These are phyloP conservation scores for Stellera chamaejasme DNA, from an alignment of 345 rosid species.

Conservation along the genomic window DNA sequence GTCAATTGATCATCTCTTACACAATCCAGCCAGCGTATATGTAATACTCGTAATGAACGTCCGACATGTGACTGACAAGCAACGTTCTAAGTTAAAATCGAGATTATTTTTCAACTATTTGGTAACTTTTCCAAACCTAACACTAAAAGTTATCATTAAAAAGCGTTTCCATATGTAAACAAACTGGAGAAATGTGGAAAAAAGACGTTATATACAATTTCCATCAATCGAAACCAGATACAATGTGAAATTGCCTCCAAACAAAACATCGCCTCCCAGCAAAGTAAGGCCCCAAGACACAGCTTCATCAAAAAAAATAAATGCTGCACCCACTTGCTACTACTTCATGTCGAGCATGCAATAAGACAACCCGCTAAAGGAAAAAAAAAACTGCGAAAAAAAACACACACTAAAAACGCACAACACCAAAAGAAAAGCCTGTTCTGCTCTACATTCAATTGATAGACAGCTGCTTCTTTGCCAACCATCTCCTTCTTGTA, in stretches of 20 bases:
- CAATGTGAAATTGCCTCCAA: conserved; percentile 1
- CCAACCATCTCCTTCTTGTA: conserved; percentile 45
- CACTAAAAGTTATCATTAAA: no score
- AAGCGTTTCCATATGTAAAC: no score
- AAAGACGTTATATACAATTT: background rate
- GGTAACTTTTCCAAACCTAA: no score
- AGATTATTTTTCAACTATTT: no score
- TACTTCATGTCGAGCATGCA: background rate
- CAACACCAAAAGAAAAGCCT: background rate
- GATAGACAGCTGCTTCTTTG: conserved; percentile 22
- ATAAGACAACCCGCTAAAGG: background rate
- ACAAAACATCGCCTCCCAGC: background rate
- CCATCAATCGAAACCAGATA: background rate
- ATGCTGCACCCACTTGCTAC: conserved; percentile 1
- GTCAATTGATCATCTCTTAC: no score
- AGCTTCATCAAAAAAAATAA: conserved; percentile 5
- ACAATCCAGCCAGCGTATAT: no score
- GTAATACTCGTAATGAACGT: no score
- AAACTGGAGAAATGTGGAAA: background rate
- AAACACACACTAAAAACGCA: background rate
- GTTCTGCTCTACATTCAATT: conserved; percentile 6
- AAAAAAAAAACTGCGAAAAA: background rate
- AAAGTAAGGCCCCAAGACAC: background rate
- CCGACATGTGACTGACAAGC: no score
- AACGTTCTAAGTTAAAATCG: no score